A percentile compares a stretch with the other conserved stretches of the same genome.
Conservation (phyloP, 2,329 filamentous ascomycete genomes). For the Trichoderma sp. region DNA sequence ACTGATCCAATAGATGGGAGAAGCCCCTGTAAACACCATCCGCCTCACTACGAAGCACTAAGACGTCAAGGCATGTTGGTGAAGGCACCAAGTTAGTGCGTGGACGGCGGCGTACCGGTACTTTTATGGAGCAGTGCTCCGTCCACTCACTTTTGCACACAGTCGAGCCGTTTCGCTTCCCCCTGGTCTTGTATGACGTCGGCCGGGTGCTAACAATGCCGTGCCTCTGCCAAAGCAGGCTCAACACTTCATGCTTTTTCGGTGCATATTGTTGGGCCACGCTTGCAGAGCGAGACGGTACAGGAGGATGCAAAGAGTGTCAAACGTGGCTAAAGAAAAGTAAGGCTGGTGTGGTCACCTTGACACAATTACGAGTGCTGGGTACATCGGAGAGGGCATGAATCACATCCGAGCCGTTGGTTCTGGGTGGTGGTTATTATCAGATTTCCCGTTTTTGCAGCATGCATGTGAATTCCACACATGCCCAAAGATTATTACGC, state of each 20-base stretch:
- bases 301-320: background rate
- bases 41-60: slow-evolving; percentile 13
- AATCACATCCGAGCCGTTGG: background rate
- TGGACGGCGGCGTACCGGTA: background rate
- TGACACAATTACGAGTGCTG: background rate
- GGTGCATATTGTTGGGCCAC: background rate
- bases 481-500: slow-evolving; percentile 15
- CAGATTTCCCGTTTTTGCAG: background rate
- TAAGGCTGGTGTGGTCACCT: background rate
- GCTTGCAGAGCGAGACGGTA: background rate
- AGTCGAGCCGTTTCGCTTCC: background rate
- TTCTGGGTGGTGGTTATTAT: slow-evolving; percentile 4
- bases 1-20: background rate
- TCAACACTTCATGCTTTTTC: background rate
- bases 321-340: background rate
- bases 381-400: background rate
- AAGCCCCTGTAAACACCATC: slow-evolving; percentile 15
- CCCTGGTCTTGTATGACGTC: slow-evolving; percentile 16
- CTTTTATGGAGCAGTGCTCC: background rate
- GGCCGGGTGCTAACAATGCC: background rate
- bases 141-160: background rate
- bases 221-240: background rate
- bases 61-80: background rate
- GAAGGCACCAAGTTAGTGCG: background rate
- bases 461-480: background rate